phyloP scores from a whole-genome alignment of 345 rosid species.

The Jatropha curcas region DNA sequence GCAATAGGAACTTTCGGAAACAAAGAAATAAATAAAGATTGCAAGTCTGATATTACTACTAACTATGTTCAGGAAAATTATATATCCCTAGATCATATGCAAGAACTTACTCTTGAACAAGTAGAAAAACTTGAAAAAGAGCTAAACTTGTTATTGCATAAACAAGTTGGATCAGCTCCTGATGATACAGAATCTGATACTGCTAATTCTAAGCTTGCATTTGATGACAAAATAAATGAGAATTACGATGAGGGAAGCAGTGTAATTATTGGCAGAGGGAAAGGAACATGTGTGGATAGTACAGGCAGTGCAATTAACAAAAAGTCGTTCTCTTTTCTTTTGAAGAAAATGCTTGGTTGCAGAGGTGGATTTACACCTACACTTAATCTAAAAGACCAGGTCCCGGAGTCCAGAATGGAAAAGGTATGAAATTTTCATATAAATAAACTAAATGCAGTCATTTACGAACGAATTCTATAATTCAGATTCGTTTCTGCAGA shows the following conservation, averaged over 20 bases:
- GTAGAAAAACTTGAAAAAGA: conserved; percentile 37
- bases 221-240: conserved; percentile 11
- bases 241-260: conserved; percentile 1
- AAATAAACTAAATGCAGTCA: no score
- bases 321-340: conserved; percentile 56
- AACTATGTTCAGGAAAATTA: conserved; percentile 13
- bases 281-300: conserved; percentile 27
- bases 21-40: conserved; percentile 28
- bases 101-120: conserved; percentile 35
- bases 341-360: conserved; percentile 69
- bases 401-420: conserved; percentile 57
- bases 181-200: conserved; percentile 9
- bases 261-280: conserved; percentile 23
- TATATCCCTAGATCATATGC: conserved; percentile 6
- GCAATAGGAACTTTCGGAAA: conserved; percentile 87
- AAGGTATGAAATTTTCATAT: no score
- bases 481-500: no score
- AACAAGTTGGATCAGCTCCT: conserved; percentile 12
- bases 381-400: conserved; percentile 53
- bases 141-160: conserved; percentile 25
- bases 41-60: conserved; percentile 15
- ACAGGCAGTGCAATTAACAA: conserved; percentile 36
- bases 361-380: conserved; percentile 53
- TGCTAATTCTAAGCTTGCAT: not conserved
- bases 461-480: no score